Evolutionary conservation across 2,329 filamentous ascomycete genomes (phyloP).

Genomic region (Sordariomycetes sp.): DNA sequence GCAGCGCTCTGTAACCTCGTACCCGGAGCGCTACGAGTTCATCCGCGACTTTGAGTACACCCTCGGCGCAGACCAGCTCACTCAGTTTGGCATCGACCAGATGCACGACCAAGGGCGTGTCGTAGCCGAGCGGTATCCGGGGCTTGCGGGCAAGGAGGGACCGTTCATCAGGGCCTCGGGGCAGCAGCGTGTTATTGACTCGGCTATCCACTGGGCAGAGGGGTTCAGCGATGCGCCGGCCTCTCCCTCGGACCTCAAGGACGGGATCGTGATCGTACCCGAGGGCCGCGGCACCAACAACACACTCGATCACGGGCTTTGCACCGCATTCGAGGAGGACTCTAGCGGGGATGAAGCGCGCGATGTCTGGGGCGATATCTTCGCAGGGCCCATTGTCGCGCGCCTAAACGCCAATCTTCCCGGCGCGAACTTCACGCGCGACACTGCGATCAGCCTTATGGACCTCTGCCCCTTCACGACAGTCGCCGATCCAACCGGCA

Average conservation of each 20-base stretch:
- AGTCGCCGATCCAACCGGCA: slow-evolving; percentile 46
- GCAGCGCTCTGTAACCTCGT: slow-evolving; percentile 43
- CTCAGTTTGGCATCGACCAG: slow-evolving; percentile 53
- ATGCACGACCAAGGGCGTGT: slow-evolving; percentile 65
- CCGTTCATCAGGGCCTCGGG: slow-evolving; percentile 67
- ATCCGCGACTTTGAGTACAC: slow-evolving; percentile 61
- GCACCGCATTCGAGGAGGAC: slow-evolving; percentile 58
- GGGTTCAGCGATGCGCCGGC: slow-evolving; percentile 47
- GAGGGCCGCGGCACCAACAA: slow-evolving; percentile 65
- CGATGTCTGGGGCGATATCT: slow-evolving; percentile 47
- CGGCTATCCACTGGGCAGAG: slow-evolving; percentile 63
- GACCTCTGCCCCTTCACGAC: slow-evolving; percentile 82
- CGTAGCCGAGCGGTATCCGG: slow-evolving; percentile 64
- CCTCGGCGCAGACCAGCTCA: slow-evolving; percentile 60
- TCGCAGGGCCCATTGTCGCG: slow-evolving; percentile 55
- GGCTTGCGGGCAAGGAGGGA: slow-evolving; percentile 19
- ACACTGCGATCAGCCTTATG: slow-evolving; percentile 66
- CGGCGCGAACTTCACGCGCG: slow-evolving; percentile 51
- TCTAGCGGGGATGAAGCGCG: slow-evolving; percentile 39
- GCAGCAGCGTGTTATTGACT: slow-evolving; percentile 61
- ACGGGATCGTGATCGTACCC: slow-evolving; percentile 55
- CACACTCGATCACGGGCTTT: slow-evolving; percentile 66
- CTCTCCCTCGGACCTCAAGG: slow-evolving; percentile 28
- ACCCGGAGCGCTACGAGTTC: slow-evolving; percentile 56
- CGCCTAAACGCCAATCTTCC: slow-evolving; percentile 60